Conservation (phyloP, 1,139 yeast species). For the Pichia sp. region DNA sequence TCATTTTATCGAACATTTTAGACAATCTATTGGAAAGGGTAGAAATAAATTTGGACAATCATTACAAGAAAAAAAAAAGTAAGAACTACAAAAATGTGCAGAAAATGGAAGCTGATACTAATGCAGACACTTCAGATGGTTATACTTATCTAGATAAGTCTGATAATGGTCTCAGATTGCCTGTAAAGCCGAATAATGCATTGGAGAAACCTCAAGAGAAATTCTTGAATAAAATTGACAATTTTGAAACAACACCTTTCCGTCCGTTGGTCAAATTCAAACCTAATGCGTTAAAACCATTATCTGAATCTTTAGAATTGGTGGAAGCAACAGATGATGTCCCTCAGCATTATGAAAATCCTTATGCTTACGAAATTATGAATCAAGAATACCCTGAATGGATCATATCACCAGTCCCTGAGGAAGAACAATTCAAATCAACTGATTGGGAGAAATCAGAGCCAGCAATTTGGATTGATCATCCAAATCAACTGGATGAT, state of each 20-base stretch:
- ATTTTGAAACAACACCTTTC: slow-evolving; percentile 61
- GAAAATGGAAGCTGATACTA: slow-evolving; percentile 12
- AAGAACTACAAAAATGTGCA: neutral
- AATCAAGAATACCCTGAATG: slow-evolving; percentile 61
- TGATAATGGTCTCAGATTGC: slow-evolving; percentile 18
- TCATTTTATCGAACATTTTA: slow-evolving; percentile 49
- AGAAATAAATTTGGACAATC: slow-evolving; percentile 55
- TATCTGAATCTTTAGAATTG: slow-evolving; percentile 43
- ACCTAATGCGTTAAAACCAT: slow-evolving; percentile 58
- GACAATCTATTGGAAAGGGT: slow-evolving; percentile 71
- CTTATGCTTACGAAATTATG: slow-evolving; percentile 73
- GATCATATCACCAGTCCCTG: slow-evolving; percentile 33
- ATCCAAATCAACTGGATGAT: slow-evolving; percentile 39
- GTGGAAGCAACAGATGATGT: slow-evolving; percentile 34
- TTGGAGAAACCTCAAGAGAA: slow-evolving; percentile 65
- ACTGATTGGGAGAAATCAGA: slow-evolving; percentile 58
- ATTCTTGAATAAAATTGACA: slow-evolving; percentile 58
- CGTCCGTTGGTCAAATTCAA: slow-evolving; percentile 62
- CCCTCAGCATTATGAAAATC: slow-evolving; percentile 69
- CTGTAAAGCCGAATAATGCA: slow-evolving; percentile 29
- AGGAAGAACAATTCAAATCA: slow-evolving; percentile 41
- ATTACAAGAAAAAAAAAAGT: slow-evolving; percentile 22
- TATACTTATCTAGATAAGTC: slow-evolving; percentile 46
- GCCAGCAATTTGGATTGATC: slow-evolving; percentile 67
- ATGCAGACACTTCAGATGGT: slow-evolving; percentile 15